Conservation (phyloP, 2,329 filamentous ascomycete genomes). For the Ophiostoma novo-ulmi region DNA sequence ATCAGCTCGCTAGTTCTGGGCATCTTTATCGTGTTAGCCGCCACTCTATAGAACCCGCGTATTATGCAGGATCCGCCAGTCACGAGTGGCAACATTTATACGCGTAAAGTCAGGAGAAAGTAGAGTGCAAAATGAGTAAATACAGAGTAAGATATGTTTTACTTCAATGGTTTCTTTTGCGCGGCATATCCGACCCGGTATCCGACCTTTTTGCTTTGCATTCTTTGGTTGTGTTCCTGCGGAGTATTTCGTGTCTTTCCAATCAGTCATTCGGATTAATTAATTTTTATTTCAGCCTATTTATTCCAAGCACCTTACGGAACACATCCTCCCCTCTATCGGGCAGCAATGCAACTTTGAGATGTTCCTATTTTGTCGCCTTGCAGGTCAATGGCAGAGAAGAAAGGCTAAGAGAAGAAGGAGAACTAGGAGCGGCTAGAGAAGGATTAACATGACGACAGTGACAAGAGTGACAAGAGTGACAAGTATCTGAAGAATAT, state of each 20-base stretch:
- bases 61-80: background rate
- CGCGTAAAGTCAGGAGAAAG: background rate
- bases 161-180: background rate
- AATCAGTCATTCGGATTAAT: background rate
- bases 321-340: background rate
- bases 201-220: background rate
- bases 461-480: background rate
- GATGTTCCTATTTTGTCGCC: background rate
- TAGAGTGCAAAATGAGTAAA: background rate
- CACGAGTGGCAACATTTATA: background rate
- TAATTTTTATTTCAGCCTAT: background rate
- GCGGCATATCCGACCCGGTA: no score
- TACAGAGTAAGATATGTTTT: background rate
- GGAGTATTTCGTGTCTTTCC: no score
- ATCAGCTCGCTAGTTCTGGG: background rate
- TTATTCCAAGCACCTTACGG: background rate
- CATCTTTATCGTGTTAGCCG: background rate
- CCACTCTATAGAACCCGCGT: background rate
- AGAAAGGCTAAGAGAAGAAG: constrained; percentile 1
- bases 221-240: background rate
- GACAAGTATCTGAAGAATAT: background rate
- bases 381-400: background rate
- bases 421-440: background rate
- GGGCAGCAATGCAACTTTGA: constrained; percentile 12
- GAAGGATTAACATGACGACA: background rate